Percentiles rank a stretch among this genome's conserved stretches.
phyloP scores from a whole-genome alignment of 768 basidiomycete species.

The Suillus luteus region DNA sequence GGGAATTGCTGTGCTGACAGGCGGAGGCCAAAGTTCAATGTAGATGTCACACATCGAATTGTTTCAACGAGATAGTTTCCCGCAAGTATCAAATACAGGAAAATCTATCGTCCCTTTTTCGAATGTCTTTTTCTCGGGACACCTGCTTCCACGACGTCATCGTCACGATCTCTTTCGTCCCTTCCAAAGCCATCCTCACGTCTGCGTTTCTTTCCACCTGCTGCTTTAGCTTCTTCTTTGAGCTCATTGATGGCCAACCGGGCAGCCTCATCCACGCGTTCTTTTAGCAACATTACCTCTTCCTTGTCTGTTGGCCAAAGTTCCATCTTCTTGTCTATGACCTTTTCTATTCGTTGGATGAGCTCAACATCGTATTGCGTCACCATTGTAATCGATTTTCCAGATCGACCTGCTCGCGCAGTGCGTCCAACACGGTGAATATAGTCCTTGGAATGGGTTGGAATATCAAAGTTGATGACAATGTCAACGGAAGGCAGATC shows the following conservation, averaged over 20 bases:
- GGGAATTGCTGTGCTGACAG: neutral
- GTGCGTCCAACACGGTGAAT: slow-evolving; percentile 98
- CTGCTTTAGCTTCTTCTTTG: slow-evolving; percentile 67
- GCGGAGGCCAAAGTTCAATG: neutral
- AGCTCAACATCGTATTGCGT: slow-evolving; percentile 99
- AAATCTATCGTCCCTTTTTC: slow-evolving; percentile 45
- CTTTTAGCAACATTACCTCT: slow-evolving; percentile 83
- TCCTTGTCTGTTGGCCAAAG: slow-evolving; percentile 85
- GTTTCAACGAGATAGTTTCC: neutral
- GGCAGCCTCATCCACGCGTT: slow-evolving; percentile 87
- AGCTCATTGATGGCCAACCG: slow-evolving; percentile 77
- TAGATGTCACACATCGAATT: neutral
- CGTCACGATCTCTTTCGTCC: slow-evolving; percentile 88
- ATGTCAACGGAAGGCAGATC: slow-evolving; percentile 96
- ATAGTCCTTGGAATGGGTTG: slow-evolving; percentile 98
- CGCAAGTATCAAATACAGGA: neutral
- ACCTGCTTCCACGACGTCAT: slow-evolving; percentile 90
- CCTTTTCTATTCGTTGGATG: slow-evolving; percentile 90
- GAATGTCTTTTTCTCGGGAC: slow-evolving; percentile 68
- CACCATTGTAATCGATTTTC: slow-evolving; percentile 96
- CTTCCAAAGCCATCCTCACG: slow-evolving; percentile 48
- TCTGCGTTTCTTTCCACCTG: slow-evolving; percentile 53
- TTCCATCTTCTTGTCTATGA: slow-evolving; percentile 91
- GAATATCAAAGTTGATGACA: slow-evolving; percentile 98
- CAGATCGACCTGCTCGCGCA: slow-evolving; percentile 95